Conservation (phyloP, 2,329 filamentous ascomycete species). For the Sarocladium oryzae region DNA sequence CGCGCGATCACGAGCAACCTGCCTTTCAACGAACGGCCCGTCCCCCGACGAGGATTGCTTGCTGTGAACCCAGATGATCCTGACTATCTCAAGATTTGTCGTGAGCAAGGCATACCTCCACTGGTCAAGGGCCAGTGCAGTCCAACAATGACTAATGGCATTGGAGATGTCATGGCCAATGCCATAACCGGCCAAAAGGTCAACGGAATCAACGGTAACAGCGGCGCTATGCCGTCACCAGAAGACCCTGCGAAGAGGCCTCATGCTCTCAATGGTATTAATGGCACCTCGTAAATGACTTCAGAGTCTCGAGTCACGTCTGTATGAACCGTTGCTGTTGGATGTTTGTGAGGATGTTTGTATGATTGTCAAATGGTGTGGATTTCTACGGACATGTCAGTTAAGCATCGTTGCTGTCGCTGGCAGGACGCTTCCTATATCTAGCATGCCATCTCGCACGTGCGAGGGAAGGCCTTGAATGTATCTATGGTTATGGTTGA, state of each 20-base stretch:
- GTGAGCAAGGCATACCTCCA: slow-evolving; percentile 51
- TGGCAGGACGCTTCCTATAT: neutral
- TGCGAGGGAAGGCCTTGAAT: slow-evolving; percentile 2
- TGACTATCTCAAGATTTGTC: slow-evolving; percentile 48
- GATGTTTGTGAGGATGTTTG: neutral
- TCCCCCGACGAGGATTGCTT: slow-evolving; percentile 48
- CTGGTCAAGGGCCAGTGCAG: slow-evolving; percentile 41
- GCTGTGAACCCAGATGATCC: slow-evolving; percentile 50
- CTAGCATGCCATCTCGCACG: neutral
- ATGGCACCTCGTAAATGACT: slow-evolving; percentile 19
- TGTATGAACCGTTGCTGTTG: neutral
- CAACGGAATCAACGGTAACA: slow-evolving; percentile 21
- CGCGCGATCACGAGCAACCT: slow-evolving; percentile 41
- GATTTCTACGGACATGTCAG: neutral
- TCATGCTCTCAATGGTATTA: slow-evolving; percentile 20
- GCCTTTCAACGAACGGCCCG: slow-evolving; percentile 48
- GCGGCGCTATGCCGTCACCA: neutral
- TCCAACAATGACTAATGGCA: slow-evolving; percentile 38
- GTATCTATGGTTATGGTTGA: neutral
- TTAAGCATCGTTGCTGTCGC: neutral
- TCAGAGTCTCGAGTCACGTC: neutral
- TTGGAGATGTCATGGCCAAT: slow-evolving; percentile 32
- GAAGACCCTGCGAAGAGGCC: neutral
- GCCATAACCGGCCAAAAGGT: slow-evolving; percentile 31
- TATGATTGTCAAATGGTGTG: neutral